Base-by-base conservation (phyloP, 129 eudicot genomes). In the Flaveria linearis region DNA sequence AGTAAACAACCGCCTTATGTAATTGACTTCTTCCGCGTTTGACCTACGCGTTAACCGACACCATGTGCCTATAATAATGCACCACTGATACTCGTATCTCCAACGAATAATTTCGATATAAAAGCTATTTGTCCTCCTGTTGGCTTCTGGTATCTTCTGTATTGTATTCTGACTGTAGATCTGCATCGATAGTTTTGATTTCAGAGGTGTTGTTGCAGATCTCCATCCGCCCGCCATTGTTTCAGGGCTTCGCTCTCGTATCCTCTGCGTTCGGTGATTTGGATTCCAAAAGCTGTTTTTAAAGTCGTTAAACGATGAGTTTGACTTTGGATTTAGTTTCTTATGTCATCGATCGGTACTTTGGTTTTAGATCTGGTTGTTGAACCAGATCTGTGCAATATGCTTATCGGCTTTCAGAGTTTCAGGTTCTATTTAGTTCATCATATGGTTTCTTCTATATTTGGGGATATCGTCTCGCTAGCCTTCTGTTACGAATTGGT, bases 11-110 rank as follows among this genome's bases (percentile, higher is more conserved):
- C 66, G 67, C 67, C 41, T 60, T 13, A 25, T 0, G n/a, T 8
- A 25, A 7, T 58, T 58, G 65, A 58, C 39, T 58, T 3, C 9
- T 60, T 60, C 39, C 67, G 67, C 42, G 67, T 60, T 60, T 60
- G 67, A 60, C 67, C 1, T 33, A 33, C 67, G 41, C 39, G 28
- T 18, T 20, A 58, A 58, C 66, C 15, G 39, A 13, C 68, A 1
- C 15, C 18, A 13, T 33, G 15, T 4, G 43, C 68, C 4, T 62
- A 62, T 28, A 62, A 1, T 20, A 20, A 62, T 26, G 3, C 18
- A 2, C 6, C 15, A 3, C 42, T 42, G 9, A 53, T 17, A 13
- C 0, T 3, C 30, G 1, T 56, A 0, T 4, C 5, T 56, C 3
- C 5, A 9, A 7, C 22, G 17, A n/a, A 4, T 6, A 16, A 1